Conservation (phyloP, 2,329 filamentous ascomycete genomes). For the Cercospora sesami region DNA sequence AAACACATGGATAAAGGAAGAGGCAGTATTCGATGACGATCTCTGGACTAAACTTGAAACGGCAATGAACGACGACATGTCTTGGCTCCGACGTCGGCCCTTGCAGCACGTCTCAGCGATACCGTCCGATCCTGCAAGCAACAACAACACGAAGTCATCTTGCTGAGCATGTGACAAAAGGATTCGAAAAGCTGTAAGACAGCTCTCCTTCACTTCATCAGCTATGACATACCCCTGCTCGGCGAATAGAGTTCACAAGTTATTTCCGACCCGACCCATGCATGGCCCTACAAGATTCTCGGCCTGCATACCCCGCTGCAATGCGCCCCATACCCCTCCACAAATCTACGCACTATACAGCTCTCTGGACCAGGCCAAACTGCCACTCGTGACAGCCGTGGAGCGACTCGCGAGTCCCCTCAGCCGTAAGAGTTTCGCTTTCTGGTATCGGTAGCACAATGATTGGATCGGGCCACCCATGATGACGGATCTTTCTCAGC, state of each 20-base stretch:
- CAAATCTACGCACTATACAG: background rate
- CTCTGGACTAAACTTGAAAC: background rate
- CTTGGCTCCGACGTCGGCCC: background rate
- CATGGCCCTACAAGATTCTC: background rate
- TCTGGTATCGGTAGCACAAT: background rate
- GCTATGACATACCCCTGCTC: background rate
- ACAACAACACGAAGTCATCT: background rate
- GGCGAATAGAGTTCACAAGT: background rate
- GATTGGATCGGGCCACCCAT: conserved; percentile 12
- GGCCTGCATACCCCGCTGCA: conserved; percentile 10
- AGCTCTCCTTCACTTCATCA: background rate
- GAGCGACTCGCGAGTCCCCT: background rate
- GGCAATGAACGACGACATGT: conserved; percentile 1
- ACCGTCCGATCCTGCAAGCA: background rate
- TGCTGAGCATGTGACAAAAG: background rate
- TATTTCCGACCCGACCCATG: conserved; percentile 3
- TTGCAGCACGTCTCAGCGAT: background rate
- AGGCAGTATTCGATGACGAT: background rate
- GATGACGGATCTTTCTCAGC: background rate
- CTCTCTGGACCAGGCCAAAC: background rate
- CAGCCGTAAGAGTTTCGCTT: background rate
- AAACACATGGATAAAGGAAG: background rate
- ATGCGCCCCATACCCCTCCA: conserved; percentile 6
- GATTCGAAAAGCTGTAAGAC: background rate
- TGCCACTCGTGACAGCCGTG: conserved; percentile 6